Base-by-base conservation (phyloP, 805 yeast genomes). In the Pichia occidentalis region DNA sequence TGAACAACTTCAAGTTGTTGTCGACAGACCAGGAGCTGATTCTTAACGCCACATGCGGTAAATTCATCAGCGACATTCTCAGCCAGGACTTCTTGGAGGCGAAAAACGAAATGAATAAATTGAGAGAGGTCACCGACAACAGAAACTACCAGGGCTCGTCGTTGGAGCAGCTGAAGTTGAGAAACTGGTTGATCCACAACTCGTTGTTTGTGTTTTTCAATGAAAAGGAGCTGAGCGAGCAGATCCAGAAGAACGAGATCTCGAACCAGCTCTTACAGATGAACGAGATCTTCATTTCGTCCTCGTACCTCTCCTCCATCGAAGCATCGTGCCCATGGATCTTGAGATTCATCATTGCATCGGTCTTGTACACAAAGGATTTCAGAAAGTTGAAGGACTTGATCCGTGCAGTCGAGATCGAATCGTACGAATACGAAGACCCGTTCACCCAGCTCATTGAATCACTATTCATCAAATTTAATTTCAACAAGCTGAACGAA, bases 291-390 rank as follows among this genome's bases (percentile, higher is more conserved):
- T 75, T 75, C 56, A 69, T 76, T 53, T 63, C 75, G 13, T 70
- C 80, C 4, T 72, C 80, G 7, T 77, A 76, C 56, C 58, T 79
- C 43, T 72, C 78, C 42, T 71, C 84, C 3, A 78, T 79, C 53
- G 85, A 80, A 60, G 81, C 83, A 23, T 67, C 81, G 7, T 71
- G 79, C 52, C 86, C 85, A 16, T 80, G 86, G 86, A 63, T 80
- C 34, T 56, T 78, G 46, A 70, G 85, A 51, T 80, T 80, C 53
- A 56, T 80, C 39, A 71, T 75, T 19, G 80, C 73, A 21, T 80
- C 81, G n/a, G 78, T 77, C 36, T 58, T 68, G 45, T 46, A 56
- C 48, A 53, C 56, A 24, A 57, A 59, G 37, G 55, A 59, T 47
- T 50, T 70, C 51, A 72, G 73, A 53, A 70, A 72, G 49, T 60